Conservation (phyloP, 73 alveolate genomes). For the Uronychia setigera region DNA sequence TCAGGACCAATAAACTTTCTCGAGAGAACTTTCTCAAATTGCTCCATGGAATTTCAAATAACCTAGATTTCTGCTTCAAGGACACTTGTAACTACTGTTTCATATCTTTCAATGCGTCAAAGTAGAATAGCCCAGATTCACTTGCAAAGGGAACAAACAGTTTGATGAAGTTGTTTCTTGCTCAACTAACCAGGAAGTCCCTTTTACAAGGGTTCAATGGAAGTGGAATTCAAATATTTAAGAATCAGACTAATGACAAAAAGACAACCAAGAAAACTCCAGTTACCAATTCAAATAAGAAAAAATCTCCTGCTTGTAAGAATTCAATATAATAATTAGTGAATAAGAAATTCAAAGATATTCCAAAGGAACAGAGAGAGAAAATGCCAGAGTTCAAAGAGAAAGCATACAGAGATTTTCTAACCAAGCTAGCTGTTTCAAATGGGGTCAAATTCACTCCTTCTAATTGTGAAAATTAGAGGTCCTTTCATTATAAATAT, state of each 20-base stretch:
- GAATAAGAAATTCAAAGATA: neutral
- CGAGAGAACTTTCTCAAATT: neutral
- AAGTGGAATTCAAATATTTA: neutral
- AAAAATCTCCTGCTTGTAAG: neutral
- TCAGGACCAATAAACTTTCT: neutral
- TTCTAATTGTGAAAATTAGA: neutral
- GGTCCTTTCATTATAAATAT: slow-evolving; percentile 33
- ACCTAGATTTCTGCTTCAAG: neutral
- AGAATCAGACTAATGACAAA: too few species aligned
- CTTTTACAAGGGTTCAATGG: neutral
- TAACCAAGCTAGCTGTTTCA: neutral
- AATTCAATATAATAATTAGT: too few species aligned
- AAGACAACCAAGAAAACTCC: neutral
- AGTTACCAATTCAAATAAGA: neutral
- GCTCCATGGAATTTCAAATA: neutral
- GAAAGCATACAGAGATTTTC: neutral
- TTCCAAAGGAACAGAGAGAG: neutral
- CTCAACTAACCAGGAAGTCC: neutral
- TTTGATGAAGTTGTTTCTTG: neutral
- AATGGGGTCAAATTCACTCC: neutral
- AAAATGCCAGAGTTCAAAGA: neutral
- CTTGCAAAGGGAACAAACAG: neutral
- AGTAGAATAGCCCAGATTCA: neutral
- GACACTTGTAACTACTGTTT: neutral
- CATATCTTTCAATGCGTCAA: neutral